A percentile compares a stretch with the other conserved stretches of the same genome.
Conservation (phyloP, 805 yeast species). For the Wickerhamomyces ciferrii region DNA sequence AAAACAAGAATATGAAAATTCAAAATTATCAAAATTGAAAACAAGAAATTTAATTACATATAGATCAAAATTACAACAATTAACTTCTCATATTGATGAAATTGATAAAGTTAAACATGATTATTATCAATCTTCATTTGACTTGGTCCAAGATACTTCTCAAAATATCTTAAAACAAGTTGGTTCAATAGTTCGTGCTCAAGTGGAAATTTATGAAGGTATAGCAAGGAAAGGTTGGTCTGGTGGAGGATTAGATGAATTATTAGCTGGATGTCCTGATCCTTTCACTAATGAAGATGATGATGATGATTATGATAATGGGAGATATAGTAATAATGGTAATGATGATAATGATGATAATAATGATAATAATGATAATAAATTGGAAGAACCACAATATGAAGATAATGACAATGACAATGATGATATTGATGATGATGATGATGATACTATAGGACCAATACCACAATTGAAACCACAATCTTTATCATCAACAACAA, state of each 20-base stretch:
- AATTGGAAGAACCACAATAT: background rate
- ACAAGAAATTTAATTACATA: conserved; percentile 65
- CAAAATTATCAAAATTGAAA: conserved; percentile 51
- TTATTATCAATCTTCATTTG: conserved; percentile 61
- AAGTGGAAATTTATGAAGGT: conserved; percentile 74
- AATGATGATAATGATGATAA: background rate
- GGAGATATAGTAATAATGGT: background rate
- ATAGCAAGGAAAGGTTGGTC: conserved; percentile 83
- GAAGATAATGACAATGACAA: conserved; percentile 3
- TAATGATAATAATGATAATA: conserved; percentile 1
- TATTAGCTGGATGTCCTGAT: conserved; percentile 61
- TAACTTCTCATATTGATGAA: conserved; percentile 74
- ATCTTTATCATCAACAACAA: background rate
- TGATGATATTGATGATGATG: background rate
- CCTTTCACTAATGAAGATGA: conserved; percentile 36
- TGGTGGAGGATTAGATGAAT: conserved; percentile 79
- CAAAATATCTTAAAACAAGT: conserved; percentile 46
- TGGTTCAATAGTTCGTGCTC: conserved; percentile 68
- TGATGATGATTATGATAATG: conserved; percentile 8
- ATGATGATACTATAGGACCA: conserved; percentile 1
- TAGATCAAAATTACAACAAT: conserved; percentile 56
- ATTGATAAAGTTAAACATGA: conserved; percentile 72
- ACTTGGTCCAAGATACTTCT: conserved; percentile 59
- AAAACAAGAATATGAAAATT: conserved; percentile 55
- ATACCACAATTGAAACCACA: background rate